A percentile compares a stretch with the other conserved stretches of the same genome.
Evolutionary conservation across 192 early-diverging fungal species (phyloP).

Genomic region (Coemansia sp.): DNA sequence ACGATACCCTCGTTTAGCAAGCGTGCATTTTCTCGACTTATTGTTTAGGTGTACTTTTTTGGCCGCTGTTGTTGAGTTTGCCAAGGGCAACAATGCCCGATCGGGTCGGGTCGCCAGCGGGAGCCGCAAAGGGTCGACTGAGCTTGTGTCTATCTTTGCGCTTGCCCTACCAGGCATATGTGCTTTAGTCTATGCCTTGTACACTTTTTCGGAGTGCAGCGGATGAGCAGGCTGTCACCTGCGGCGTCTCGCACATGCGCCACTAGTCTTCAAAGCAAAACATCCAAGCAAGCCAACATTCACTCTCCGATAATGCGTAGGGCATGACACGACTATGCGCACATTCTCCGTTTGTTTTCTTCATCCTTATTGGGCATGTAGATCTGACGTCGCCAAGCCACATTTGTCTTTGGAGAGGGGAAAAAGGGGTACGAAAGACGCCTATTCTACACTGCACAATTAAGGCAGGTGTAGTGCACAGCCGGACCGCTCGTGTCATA

Average conservation of each 20-base stretch:
- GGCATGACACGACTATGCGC: conserved; percentile 1
- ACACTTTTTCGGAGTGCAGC: background rate
- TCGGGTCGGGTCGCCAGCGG: background rate
- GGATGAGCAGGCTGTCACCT: background rate
- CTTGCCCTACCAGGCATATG: background rate
- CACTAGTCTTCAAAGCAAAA: background rate
- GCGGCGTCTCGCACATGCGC: background rate
- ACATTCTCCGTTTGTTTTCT: background rate
- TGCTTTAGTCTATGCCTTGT: no score
- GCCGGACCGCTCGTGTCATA: conserved; percentile 1
- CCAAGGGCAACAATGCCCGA: background rate
- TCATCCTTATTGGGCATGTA: background rate
- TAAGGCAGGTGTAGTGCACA: background rate
- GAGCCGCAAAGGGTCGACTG: background rate
- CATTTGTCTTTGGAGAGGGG: background rate
- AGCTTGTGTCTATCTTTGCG: background rate
- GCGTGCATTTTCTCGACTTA: background rate
- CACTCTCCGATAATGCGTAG: background rate
- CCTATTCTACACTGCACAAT: background rate
- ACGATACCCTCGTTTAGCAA: background rate
- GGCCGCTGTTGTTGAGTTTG: background rate
- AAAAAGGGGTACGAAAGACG: background rate
- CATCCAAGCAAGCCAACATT: conserved; percentile 1
- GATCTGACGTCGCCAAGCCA: background rate
- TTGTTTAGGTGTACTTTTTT: background rate